Conservation (phyloP, 2,329 filamentous ascomycete species). For the Xenoacremonium recifei region DNA sequence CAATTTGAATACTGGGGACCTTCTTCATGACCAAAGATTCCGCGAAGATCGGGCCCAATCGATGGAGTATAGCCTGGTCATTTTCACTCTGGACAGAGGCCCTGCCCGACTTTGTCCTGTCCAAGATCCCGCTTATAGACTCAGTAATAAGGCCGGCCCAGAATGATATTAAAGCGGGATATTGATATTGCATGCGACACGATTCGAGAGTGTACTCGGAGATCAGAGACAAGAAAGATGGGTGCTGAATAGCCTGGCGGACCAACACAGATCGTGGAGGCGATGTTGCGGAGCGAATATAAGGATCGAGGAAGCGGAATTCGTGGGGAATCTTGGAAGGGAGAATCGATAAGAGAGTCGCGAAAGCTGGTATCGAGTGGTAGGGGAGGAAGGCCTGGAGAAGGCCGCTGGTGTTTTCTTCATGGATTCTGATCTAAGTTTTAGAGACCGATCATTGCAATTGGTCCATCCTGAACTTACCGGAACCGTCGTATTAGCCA, state of each 20-base stretch:
- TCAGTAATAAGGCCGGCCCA: slow-evolving; percentile 90
- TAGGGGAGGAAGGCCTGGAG: slow-evolving; percentile 90
- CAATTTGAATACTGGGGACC: slow-evolving; percentile 76
- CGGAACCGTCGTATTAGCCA: slow-evolving; percentile 91
- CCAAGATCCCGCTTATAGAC: slow-evolving; percentile 78
- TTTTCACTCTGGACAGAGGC: slow-evolving; percentile 74
- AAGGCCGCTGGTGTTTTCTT: slow-evolving; percentile 78
- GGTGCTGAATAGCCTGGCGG: slow-evolving; percentile 77
- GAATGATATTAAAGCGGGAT: slow-evolving; percentile 78
- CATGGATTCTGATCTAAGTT: slow-evolving; percentile 66
- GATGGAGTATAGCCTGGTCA: slow-evolving; percentile 72
- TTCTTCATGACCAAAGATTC: slow-evolving; percentile 74
- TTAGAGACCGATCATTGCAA: slow-evolving; percentile 4
- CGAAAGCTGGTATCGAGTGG: slow-evolving; percentile 81
- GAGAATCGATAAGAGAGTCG: slow-evolving; percentile 82
- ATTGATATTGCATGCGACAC: slow-evolving; percentile 69
- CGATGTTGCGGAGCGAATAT: slow-evolving; percentile 72
- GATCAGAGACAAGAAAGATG: slow-evolving; percentile 70
- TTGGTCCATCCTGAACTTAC: slow-evolving; percentile 45
- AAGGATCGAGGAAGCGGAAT: slow-evolving; percentile 83
- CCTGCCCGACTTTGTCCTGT: slow-evolving; percentile 73
- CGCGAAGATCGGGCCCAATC: slow-evolving; percentile 67
- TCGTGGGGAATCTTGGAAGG: slow-evolving; percentile 71
- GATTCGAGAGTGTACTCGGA: slow-evolving; percentile 78
- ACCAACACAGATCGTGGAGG: slow-evolving; percentile 81